Evolutionary conservation across 2,329 filamentous ascomycete species (phyloP), one percentile per base, ranked within the genome.

Genomic region (Colletotrichum lentis): DNA sequence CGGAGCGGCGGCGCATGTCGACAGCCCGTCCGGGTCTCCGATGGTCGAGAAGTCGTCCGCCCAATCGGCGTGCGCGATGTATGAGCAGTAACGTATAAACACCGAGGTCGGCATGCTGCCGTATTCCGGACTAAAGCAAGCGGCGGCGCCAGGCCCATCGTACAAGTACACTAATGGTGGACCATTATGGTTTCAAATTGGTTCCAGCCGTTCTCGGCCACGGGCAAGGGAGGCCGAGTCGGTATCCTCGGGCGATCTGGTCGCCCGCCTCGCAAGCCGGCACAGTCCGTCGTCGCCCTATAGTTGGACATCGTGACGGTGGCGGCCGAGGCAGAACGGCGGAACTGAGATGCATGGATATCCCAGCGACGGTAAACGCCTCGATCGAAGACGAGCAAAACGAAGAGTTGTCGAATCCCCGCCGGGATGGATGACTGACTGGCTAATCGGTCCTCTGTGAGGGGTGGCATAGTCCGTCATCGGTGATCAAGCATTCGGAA

Each of bases 401-500:
- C n/a, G 8, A 56, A 7, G 14, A 49, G 43, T 41, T 27, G 43
- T 24, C 49, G n/a, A 5, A 35, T 20, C 39, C n/a, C 43, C 43
- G 31, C n/a, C n/a, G 11, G 11, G 41, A 31, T 37, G 56, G 56
- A 18, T 10, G 46, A 43, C 22, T n/a, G 3, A 41, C 27, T 31
- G 27, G 27, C 27, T 31, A 7, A 31, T 50, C 14, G 31, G 41
- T 31, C 20, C 20, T 10, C 1, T 41, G 12, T 31, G 27, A 31
- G 7, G 27, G 43, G 10, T 31, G 22, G 39, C 20, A 4, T 6
- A 8, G 49, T n/a, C 27, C 46, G n/a, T 62, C 71, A 62, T 53
- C 71, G 47, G 43, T 69, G 54, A 37, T 80, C 77, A 53, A 80
- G 75, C 0, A 79, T 67, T 8, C 74, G 73, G 22, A 80, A 74